Evolutionary conservation across 495 filamentous ascomycete genomes (phyloP).

Genomic region (Hypoxylon intermedium): DNA sequence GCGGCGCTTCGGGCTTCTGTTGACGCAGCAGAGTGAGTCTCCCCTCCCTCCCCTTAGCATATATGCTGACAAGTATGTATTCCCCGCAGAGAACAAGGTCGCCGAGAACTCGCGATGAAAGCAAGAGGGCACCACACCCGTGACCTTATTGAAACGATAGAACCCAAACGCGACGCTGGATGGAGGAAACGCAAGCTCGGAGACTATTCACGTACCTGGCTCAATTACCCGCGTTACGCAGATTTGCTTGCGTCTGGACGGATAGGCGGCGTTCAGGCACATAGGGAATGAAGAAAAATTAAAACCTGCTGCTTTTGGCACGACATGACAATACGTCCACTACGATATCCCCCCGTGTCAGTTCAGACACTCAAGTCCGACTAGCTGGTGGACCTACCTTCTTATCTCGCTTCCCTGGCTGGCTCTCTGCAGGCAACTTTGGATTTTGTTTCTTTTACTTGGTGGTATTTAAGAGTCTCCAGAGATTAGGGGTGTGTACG

Average conservation of each 20-base stretch:
- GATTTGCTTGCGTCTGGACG: conserved; percentile 3
- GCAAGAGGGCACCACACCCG: not conserved
- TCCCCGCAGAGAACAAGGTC: conserved; percentile 41
- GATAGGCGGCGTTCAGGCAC: conserved; percentile 20
- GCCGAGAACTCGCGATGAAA: conserved; percentile 35
- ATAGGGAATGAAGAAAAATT: conserved; percentile 1
- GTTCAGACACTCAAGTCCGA: no score
- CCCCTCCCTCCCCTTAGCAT: conserved; percentile 12
- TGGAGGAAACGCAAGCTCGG: no score
- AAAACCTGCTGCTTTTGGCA: no score
- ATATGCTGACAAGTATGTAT: conserved; percentile 1
- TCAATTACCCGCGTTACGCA: not conserved
- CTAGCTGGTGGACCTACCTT: no score
- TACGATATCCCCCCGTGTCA: no score
- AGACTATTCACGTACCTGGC: not conserved
- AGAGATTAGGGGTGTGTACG: not conserved
- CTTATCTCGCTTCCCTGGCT: no score
- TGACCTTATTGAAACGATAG: no score
- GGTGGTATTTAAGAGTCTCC: no score
- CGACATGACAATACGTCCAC: no score
- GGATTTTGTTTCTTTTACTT: no score
- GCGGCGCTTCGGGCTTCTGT: conserved; percentile 84
- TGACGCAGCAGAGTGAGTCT: conserved; percentile 80
- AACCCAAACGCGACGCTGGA: no score
- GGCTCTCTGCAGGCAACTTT: no score